Evolutionary conservation across 345 rosid species (phyloP), one percentile per base, ranked within the genome.

Genomic region (Eucalyptus regnans): DNA sequence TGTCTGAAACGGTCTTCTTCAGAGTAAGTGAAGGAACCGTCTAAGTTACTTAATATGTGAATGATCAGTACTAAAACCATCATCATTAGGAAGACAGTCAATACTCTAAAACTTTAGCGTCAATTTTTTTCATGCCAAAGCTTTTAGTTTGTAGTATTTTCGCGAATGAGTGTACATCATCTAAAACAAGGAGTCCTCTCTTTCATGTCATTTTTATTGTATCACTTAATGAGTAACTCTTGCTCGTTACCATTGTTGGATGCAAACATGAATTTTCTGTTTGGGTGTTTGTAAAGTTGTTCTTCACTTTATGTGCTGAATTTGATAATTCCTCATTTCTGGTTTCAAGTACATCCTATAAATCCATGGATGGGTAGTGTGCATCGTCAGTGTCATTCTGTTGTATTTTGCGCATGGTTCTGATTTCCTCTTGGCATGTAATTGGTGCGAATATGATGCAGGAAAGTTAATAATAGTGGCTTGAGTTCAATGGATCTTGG

Each of bases 11-110:
- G 91, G 90, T 92, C 95, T 88, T 91, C 93, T 31, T 91, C 94
- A 84, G 95, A 92, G 99, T 98, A 96, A 93, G 99, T 90, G 86
- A 80, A 37, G 83, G 48, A 76, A 76, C 27, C 8, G 4, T 76
- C 81, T 16, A 18, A 37, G 83, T 76, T 76, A 43, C 83, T 20
- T 76, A 41, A 20, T 20, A 41, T 20, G 48, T 37, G 84, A 41
- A 76, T 41, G 29, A 41, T 76, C 20, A 41, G 20, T 41, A 6
- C 81, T 71, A 27, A 71, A 37, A 71, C 46, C 58, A 52, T 20
- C 81, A 71, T 37, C 81, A 71, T 37, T 62, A 13, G 71, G 81
- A 71, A 41, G 84, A 76, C 83, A 20, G 83, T 41, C 83, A 41
- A 41, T 76, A 37, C 83, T 76, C 25, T 76, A 20, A 41, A 76